Evolutionary conservation across 2,329 filamentous ascomycete genomes (phyloP).

Genomic region (Acephala macrosclerotiorum): DNA sequence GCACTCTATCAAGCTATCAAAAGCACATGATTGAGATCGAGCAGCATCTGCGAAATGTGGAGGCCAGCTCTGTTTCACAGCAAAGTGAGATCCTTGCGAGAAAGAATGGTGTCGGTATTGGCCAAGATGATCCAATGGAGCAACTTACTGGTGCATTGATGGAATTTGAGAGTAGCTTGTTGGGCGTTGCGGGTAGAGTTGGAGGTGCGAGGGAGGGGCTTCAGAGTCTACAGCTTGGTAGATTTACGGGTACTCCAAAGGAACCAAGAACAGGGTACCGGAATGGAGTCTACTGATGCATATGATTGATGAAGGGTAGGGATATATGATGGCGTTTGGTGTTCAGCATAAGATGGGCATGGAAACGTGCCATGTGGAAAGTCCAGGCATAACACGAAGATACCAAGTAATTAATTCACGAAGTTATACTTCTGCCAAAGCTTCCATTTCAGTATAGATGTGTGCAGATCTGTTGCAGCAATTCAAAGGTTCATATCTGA

Average conservation of each 20-base stretch:
- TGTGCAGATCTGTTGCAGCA: too few species aligned
- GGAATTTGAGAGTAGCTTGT: conserved; percentile 70
- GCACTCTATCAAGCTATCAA: conserved; percentile 63
- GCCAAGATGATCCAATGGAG: conserved; percentile 53
- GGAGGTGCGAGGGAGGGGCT: conserved; percentile 66
- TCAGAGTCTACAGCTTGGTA: conserved; percentile 62
- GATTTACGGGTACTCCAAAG: conserved; percentile 30
- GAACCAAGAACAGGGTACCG: conserved; percentile 25
- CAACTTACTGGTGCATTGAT: conserved; percentile 65
- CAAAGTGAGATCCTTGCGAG: conserved; percentile 60
- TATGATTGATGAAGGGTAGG: conserved; percentile 37
- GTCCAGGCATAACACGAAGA: conserved; percentile 3
- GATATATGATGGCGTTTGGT: conserved; percentile 7
- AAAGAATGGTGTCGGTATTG: conserved; percentile 47
- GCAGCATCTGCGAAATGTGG: conserved; percentile 68
- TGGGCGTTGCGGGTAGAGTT: conserved; percentile 67
- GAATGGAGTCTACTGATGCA: conserved; percentile 30
- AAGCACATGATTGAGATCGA: conserved; percentile 69
- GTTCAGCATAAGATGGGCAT: conserved; percentile 7
- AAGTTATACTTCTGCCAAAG: neutral
- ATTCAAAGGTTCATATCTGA: too few species aligned
- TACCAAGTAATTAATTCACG: conserved; percentile 2
- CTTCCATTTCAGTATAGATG: too few species aligned
- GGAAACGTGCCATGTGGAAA: neutral
- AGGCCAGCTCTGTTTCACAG: conserved; percentile 65